Conservation (phyloP, 345 rosid genomes). For the Lenwebbia sp. region DNA sequence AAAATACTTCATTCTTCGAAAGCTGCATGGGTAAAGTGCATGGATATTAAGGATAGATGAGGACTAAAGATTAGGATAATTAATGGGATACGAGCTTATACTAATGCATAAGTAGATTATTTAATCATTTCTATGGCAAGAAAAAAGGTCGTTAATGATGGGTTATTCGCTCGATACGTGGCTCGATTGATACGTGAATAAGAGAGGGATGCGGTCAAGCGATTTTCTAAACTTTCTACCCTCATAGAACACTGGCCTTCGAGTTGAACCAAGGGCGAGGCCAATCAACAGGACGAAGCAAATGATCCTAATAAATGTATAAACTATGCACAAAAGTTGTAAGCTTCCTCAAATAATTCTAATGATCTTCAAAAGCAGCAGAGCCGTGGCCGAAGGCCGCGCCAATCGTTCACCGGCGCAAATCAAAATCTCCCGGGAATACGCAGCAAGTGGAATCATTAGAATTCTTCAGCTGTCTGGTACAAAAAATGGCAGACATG, state of each 20-base stretch:
- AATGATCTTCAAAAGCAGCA: neutral
- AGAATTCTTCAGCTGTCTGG: neutral
- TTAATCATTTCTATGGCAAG: neutral
- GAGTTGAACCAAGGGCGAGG: neutral
- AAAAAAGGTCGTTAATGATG: neutral
- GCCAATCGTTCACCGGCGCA: accelerated
- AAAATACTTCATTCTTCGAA: neutral
- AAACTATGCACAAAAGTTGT: neutral
- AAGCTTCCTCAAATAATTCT: neutral
- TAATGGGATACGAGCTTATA: neutral
- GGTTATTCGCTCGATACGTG: neutral
- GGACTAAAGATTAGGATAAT: neutral
- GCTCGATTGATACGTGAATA: neutral
- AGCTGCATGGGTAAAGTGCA: neutral
- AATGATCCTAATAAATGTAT: neutral
- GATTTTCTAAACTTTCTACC: neutral
- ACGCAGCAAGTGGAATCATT: neutral
- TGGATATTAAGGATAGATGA: neutral
- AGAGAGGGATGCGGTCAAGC: neutral
- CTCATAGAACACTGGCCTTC: neutral
- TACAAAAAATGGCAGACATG: neutral
- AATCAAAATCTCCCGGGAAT: neutral
- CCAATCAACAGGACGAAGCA: neutral
- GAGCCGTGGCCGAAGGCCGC: neutral
- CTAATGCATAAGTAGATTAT: neutral